Conservation (phyloP, 2,329 filamentous ascomycete genomes). For the Mollisiaceae sp. region DNA sequence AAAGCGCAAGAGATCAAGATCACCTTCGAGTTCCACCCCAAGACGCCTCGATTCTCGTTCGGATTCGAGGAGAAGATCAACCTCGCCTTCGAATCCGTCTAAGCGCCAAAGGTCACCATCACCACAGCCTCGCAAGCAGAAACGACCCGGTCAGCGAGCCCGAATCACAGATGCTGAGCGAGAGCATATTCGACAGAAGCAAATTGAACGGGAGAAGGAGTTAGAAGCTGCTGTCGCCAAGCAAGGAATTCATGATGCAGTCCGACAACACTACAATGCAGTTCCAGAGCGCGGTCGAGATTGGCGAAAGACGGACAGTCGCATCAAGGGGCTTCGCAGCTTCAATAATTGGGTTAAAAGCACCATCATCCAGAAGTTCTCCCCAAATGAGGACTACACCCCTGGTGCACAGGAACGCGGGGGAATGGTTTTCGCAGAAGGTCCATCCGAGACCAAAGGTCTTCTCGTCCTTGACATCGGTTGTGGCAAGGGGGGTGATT, state of each 20-base stretch:
- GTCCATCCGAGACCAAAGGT: conserved; percentile 50
- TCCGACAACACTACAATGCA: conserved; percentile 93
- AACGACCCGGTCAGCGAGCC: conserved; percentile 69
- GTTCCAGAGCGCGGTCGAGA: conserved; percentile 92
- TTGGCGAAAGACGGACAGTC: conserved; percentile 92
- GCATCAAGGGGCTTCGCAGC: conserved; percentile 90
- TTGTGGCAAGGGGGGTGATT: conserved; percentile 94
- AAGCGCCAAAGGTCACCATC: conserved; percentile 37
- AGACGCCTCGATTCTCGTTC: conserved; percentile 34
- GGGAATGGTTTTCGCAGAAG: conserved; percentile 41
- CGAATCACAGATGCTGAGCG: conserved; percentile 71
- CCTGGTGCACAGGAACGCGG: conserved; percentile 63
- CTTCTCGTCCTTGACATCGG: conserved; percentile 91
- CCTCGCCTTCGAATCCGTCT: conserved; percentile 35
- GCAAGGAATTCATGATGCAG: conserved; percentile 79
- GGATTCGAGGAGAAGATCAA: conserved; percentile 34
- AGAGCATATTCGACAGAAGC: conserved; percentile 68
- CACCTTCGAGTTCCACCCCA: conserved; percentile 41
- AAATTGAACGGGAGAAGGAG: conserved; percentile 59
- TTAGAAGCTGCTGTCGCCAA: conserved; percentile 42
- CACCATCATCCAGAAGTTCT: conserved; percentile 95
- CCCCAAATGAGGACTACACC: conserved; percentile 75
- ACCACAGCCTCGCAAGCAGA: conserved; percentile 63
- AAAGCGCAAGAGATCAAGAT: conserved; percentile 47
- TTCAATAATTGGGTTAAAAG: conserved; percentile 99